phyloP scores from a whole-genome alignment of 306 rosid genomes.

The Vigna reflexopilosa region DNA sequence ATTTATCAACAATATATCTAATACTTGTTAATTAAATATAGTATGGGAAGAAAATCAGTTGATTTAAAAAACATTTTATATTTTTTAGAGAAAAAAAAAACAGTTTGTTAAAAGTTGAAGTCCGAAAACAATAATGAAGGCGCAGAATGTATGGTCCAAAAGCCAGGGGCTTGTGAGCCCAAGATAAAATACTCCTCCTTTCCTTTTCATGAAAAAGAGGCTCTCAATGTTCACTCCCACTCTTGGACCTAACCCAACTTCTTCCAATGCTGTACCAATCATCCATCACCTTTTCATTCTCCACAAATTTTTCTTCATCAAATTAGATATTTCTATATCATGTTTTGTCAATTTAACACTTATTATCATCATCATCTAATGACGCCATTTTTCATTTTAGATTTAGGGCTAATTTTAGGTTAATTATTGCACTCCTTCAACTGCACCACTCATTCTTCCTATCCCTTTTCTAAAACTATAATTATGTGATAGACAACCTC shows the following conservation, averaged over 20 bases:
- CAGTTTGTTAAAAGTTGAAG: neutral
- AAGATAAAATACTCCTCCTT: neutral
- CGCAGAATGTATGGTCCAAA: neutral
- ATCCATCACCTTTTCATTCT: conserved; percentile 5
- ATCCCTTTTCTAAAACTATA: no score
- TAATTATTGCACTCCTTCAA: neutral
- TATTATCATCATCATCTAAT: neutral
- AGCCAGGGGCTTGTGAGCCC: neutral
- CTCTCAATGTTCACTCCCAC: no score
- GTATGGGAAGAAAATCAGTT: no score
- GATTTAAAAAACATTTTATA: no score
- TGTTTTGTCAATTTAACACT: neutral
- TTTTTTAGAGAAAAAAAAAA: no score
- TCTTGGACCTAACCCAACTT: conserved; percentile 13
- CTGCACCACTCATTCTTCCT: neutral
- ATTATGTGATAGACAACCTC: no score
- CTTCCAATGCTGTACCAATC: neutral
- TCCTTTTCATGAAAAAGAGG: conserved; percentile 37
- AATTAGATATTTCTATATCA: conserved; percentile 22
- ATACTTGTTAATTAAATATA: no score
- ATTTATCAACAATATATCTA: no score
- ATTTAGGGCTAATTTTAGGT: neutral
- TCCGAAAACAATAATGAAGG: neutral
- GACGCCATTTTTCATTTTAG: neutral
- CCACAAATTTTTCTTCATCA: conserved; percentile 15